Evolutionary conservation across 352 stramenopile genomes (phyloP).

Genomic region (Globisporangium ultimum): DNA sequence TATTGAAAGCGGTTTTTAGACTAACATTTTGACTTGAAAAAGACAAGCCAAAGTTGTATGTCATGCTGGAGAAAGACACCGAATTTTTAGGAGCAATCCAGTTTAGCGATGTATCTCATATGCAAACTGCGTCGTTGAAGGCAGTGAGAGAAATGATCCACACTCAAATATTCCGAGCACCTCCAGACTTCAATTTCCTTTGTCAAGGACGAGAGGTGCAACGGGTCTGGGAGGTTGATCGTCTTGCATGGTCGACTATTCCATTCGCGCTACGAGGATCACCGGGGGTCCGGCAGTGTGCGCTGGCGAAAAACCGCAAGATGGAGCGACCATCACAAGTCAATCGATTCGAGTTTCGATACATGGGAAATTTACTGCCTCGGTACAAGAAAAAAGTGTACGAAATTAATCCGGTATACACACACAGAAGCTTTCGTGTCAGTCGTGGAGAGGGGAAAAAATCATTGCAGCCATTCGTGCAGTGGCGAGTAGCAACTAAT

Average conservation of each 20-base stretch:
- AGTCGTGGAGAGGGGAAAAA: constrained; percentile 23
- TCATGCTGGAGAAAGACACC: constrained; percentile 58
- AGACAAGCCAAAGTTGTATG: constrained; percentile 64
- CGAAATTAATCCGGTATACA: constrained; percentile 57
- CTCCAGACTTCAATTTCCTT: constrained; percentile 47
- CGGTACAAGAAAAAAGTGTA: constrained; percentile 60
- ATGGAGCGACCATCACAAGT: constrained; percentile 24
- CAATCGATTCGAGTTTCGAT: constrained; percentile 56
- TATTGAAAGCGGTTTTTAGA: not conserved
- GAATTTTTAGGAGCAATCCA: constrained; percentile 58
- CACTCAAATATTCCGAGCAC: constrained; percentile 31
- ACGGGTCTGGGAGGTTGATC: constrained; percentile 51
- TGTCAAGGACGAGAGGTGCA: constrained; percentile 48
- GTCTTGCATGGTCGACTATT: constrained; percentile 49
- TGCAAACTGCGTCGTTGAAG: constrained; percentile 44
- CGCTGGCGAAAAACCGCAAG: constrained; percentile 34
- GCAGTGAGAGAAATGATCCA: constrained; percentile 48
- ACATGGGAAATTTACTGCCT: constrained; percentile 54
- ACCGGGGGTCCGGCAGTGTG: constrained; percentile 34
- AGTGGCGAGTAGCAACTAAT: constrained; percentile 48
- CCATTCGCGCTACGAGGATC: constrained; percentile 58
- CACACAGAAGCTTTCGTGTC: constrained; percentile 30
- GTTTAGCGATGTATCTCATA: constrained; percentile 50
- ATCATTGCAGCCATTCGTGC: constrained; percentile 20
- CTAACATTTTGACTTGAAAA: not conserved